Conservation (phyloP, 352 stramenopile genomes). For the Phytophthora sojae region DNA sequence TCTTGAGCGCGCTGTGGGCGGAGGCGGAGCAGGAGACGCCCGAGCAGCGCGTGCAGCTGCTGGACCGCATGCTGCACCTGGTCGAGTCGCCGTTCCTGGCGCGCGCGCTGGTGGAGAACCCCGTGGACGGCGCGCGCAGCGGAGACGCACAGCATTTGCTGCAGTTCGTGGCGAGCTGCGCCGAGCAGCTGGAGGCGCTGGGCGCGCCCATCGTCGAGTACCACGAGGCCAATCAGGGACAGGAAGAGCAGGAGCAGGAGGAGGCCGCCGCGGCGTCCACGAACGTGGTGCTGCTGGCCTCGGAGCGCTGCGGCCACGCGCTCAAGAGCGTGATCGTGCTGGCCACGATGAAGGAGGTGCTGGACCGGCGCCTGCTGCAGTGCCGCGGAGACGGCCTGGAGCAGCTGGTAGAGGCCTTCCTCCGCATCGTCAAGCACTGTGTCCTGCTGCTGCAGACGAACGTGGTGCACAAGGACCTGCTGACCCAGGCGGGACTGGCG, state of each 20-base stretch:
- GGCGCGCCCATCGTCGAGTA: constrained; percentile 61
- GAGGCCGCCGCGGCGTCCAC: constrained; percentile 43
- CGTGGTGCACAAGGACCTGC: constrained; percentile 84
- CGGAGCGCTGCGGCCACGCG: constrained; percentile 72
- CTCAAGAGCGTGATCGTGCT: constrained; percentile 80
- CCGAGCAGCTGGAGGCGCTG: constrained; percentile 61
- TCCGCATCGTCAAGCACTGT: constrained; percentile 61
- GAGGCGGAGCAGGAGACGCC: constrained; percentile 9
- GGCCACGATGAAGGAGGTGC: constrained; percentile 65
- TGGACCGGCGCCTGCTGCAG: constrained; percentile 46
- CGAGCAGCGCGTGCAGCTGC: constrained; percentile 39
- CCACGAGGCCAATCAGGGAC: constrained; percentile 23
- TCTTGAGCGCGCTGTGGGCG: constrained; percentile 44
- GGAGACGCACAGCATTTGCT: constrained; percentile 40
- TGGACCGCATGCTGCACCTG: constrained; percentile 70
- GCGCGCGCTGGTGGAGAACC: constrained; percentile 48
- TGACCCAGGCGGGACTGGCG: constrained; percentile 76
- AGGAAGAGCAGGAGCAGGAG: constrained; percentile 25
- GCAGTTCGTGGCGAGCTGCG: constrained; percentile 61
- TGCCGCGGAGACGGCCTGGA: constrained; percentile 21
- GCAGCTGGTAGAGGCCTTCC: constrained; percentile 27
- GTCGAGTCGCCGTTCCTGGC: constrained; percentile 68
- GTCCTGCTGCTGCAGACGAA: constrained; percentile 69
- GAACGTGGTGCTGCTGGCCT: constrained; percentile 76
- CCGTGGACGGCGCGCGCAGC: constrained; percentile 17